Conservation (phyloP, 78 protist genomes). For the Dictyostelium citrinum region DNA sequence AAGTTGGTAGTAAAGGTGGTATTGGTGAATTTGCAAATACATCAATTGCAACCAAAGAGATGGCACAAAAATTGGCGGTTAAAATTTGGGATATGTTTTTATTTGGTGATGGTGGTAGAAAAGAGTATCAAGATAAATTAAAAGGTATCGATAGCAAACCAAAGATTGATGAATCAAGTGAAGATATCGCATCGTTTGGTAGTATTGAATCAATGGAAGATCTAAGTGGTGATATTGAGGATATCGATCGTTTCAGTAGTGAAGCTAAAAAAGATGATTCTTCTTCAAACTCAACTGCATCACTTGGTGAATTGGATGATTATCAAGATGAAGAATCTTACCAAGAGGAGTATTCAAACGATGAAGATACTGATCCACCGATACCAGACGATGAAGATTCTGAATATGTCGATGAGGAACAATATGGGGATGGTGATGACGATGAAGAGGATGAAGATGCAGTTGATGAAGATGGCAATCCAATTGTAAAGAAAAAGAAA, state of each 20-base stretch:
- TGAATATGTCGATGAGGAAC: background rate
- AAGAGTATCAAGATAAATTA: background rate
- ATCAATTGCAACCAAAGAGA: background rate
- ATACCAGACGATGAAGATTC: background rate
- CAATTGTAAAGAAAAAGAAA: background rate
- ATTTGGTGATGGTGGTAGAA: constrained; percentile 18
- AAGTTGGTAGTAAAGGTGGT: background rate
- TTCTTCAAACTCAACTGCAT: background rate
- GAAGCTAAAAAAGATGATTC: background rate
- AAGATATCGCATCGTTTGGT: background rate
- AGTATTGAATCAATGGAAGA: background rate
- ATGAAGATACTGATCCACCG: background rate
- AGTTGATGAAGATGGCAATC: background rate
- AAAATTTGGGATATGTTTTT: constrained; percentile 21
- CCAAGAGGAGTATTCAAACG: background rate
- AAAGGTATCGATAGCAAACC: background rate
- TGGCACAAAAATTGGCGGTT: background rate
- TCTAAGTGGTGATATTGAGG: background rate
- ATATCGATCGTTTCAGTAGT: background rate
- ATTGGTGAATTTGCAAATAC: background rate
- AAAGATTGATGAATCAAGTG: background rate
- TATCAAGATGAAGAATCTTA: background rate
- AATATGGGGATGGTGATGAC: background rate
- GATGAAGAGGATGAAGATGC: background rate
- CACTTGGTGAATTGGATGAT: background rate